Evolutionary conservation across 2,329 filamentous ascomycete species (phyloP).

Genomic region (Corynespora cassiicola): DNA sequence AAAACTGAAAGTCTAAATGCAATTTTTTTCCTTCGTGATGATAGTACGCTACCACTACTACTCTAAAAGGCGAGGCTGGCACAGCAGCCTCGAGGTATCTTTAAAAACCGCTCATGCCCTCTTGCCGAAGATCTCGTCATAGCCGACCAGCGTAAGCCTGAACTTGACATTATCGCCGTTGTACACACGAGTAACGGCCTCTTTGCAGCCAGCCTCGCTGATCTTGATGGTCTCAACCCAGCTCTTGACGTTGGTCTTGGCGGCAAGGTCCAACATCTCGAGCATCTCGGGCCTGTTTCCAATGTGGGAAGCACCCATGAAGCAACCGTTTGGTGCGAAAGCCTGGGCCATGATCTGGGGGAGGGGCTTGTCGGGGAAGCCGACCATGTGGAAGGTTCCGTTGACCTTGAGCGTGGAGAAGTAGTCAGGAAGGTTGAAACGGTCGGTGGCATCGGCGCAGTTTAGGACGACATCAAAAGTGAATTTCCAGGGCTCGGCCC

Average conservation of each 20-base stretch:
- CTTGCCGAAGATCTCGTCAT: conserved; percentile 70
- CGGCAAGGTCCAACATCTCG: conserved; percentile 58
- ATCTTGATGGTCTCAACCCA: conserved; percentile 74
- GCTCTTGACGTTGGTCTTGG: conserved; percentile 59
- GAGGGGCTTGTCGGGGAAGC: conserved; percentile 78
- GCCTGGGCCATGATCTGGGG: conserved; percentile 75
- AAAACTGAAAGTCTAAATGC: too few species aligned
- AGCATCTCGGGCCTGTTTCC: conserved; percentile 58
- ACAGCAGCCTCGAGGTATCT: too few species aligned
- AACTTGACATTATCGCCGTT: conserved; percentile 76
- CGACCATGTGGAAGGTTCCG: conserved; percentile 80
- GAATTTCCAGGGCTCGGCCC: conserved; percentile 61
- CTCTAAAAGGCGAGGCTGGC: too few species aligned
- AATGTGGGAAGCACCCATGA: conserved; percentile 59
- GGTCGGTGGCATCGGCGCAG: conserved; percentile 72
- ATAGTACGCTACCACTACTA: too few species aligned
- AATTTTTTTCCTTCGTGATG: too few species aligned
- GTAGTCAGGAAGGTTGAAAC: conserved; percentile 75
- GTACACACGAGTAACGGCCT: conserved; percentile 70
- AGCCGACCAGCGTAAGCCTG: conserved; percentile 73
- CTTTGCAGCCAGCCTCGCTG: conserved; percentile 70
- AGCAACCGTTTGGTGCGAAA: conserved; percentile 74
- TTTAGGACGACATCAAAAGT: conserved; percentile 80
- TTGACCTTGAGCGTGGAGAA: conserved; percentile 82
- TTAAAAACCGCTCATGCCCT: conserved; percentile 24